Base-by-base conservation (phyloP, 306 rosid genomes). In the Vigna trinervia region DNA sequence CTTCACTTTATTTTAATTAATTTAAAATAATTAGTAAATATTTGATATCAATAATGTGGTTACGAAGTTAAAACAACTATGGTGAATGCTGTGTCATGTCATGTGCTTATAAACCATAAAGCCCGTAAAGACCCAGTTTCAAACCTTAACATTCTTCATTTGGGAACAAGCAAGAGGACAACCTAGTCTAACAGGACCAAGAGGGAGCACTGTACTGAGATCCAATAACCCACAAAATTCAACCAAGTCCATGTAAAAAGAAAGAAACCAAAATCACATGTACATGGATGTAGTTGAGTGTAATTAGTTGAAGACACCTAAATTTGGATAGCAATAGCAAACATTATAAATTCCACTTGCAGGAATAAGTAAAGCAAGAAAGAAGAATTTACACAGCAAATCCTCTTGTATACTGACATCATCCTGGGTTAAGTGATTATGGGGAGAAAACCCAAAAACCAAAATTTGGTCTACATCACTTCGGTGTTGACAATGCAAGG, bases 391-490 rank as follows among this genome's bases (percentile, higher is more conserved):
- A 54, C 15, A 75, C 26, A 4, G 46, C 17, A 30, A 41, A 19
- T 59, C 30, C 58, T 81, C 64, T 26, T 34, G 54, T n/a, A 61
- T 47, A 51, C 39, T 47, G 38, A 64, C 63, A 76, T 70, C 72
- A 76, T 70, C 72, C 36, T 67, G 52, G 47, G 74, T 73, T 71
- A 47, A 15, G 3, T 54, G 66, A 69, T 36, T 56, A 19, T 20
- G 36, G 62, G 43, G 56, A 70, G 63, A 54, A 48, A 67, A 48
- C 74, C 61, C 48, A 56, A 58, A 78, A 32, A 58, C 61, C 48
- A 56, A 58, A 78, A 32, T 57, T 28, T 19, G 77, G 50, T 34
- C 70, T 9, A 12, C 20, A 28, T 64, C 47, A 64, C 54, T 32
- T 63, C 23, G 22, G 56, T 22, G 61, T 20, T 28, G 78, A 78